A percentile compares a stretch with the other conserved stretches of the same genome.
phyloP scores from a whole-genome alignment of 192 early-diverging fungal species.

The Coemansia brasiliensis region DNA sequence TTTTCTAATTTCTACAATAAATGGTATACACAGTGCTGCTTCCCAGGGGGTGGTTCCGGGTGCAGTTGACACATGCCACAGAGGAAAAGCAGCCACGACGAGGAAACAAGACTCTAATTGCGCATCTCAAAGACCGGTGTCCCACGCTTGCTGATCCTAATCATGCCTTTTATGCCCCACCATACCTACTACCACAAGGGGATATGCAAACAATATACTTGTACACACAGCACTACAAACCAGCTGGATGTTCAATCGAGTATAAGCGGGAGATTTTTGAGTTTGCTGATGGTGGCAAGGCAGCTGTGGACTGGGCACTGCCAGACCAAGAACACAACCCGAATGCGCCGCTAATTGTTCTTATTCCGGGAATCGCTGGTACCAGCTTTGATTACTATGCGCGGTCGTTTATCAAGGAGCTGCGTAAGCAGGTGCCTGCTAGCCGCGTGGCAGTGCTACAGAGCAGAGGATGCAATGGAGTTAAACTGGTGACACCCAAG shows the following conservation, averaged over 20 bases:
- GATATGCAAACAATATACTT: conserved; percentile 74
- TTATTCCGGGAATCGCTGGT: conserved; percentile 46
- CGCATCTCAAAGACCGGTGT: conserved; percentile 45
- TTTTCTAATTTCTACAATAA: too few species aligned
- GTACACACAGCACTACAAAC: conserved; percentile 53
- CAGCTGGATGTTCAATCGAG: conserved; percentile 36
- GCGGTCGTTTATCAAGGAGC: conserved; percentile 37
- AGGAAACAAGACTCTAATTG: conserved; percentile 16
- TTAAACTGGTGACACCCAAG: conserved; percentile 70
- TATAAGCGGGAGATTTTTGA: conserved; percentile 51
- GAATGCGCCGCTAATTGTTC: conserved; percentile 32
- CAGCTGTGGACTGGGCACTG: conserved; percentile 45
- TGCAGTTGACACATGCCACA: conserved; percentile 40
- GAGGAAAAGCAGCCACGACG: conserved; percentile 43
- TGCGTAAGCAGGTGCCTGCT: conserved; percentile 54
- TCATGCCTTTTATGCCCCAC: conserved; percentile 64
- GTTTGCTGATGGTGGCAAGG: conserved; percentile 49
- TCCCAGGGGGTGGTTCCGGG: conserved; percentile 39
- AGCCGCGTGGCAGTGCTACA: conserved; percentile 84
- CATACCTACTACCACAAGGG: conserved; percentile 69
- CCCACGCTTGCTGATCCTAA: conserved; percentile 58
- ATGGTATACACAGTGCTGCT: conserved; percentile 26
- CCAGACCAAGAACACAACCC: conserved; percentile 12
- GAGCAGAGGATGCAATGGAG: conserved; percentile 82
- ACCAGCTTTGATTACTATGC: conserved; percentile 51